Base-by-base conservation (phyloP, 371 early-diverging fungal species). In the Rhizopus stolonifer region DNA sequence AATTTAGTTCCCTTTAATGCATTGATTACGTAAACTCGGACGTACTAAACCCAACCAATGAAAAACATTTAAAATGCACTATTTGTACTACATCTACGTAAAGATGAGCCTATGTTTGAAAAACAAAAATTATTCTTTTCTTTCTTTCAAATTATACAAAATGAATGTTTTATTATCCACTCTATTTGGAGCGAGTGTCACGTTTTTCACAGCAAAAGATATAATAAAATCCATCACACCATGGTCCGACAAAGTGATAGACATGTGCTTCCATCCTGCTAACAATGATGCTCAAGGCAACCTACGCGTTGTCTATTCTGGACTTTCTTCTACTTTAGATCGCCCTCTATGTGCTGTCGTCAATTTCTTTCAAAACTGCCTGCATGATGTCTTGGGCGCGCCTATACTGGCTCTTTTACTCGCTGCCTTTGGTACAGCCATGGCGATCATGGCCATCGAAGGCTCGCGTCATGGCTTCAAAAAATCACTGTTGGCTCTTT, bases 371-470 rank as follows among this genome's bases (percentile, higher is more conserved):
- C 58, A 58, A 25, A 40, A 36, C 6, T 14, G 46, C 17, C 26
- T 64, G 6, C 58, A 58, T 13, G 59, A 64, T 31, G 10, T 50
- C 14, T 7, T 64, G 3, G 64, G 64, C 3, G 29, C 40, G 2
- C 54, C 46, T 17, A 22, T 61, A 0, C 48, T 39, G 26, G 32
- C 51, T 7, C 23, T 66, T 13, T 31, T 55, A 29, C 33, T 57
- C 36, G 58, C 43, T 11, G 42, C 58, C 0, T 58, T 61, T 38
- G 62, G 44, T 7, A 58, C 62, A 13, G 40, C 31, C 2, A 45
- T 52, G 42, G 48, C 40, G 5, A 22, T 66, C 23, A 61, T 66
- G 61, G 55, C 62, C 1, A 50, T 61, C 33, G 66, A 66, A 44
- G 62, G 55, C 11, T 61, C 66, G 0, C 62, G 66, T 22, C n/a